Evolutionary conservation across 495 filamentous ascomycete genomes (phyloP).

Genomic region (Pseudevernia furfuracea): DNA sequence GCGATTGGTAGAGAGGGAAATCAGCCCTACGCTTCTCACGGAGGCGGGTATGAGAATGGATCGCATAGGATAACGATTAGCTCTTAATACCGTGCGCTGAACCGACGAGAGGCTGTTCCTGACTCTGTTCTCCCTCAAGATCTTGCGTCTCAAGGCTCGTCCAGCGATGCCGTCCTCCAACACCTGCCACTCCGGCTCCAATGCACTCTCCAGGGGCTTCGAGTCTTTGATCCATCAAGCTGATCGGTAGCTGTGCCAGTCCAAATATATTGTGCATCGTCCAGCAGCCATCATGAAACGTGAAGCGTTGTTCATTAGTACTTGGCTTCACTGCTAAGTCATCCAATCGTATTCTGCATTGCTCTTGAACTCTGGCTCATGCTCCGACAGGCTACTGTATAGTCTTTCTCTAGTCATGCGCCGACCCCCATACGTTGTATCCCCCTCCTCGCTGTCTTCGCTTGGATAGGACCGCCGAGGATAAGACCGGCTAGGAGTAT

Average conservation of each 20-base stretch:
- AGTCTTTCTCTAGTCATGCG: background rate
- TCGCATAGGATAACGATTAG: background rate
- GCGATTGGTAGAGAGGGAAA: background rate
- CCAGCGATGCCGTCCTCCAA: background rate
- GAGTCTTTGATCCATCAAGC: background rate
- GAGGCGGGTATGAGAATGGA: background rate
- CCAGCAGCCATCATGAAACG: background rate
- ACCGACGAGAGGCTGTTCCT: too few relatives aligned
- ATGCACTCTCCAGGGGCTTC: background rate
- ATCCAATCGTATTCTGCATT: background rate
- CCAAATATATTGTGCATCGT: background rate
- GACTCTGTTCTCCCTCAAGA: background rate
- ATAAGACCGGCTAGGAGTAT: background rate
- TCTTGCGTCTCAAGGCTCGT: background rate
- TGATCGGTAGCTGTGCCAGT: background rate
- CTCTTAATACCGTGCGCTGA: background rate
- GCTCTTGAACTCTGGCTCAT: background rate
- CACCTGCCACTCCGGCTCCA: background rate
- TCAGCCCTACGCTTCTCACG: background rate
- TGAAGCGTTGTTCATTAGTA: background rate
- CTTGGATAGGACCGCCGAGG: background rate
- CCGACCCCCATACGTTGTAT: background rate
- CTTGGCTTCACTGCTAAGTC: background rate
- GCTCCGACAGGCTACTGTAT: background rate
- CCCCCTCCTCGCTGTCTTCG: background rate